Evolutionary conservation across 768 basidiomycete genomes (phyloP).

Genomic region (Harrya chromipes): DNA sequence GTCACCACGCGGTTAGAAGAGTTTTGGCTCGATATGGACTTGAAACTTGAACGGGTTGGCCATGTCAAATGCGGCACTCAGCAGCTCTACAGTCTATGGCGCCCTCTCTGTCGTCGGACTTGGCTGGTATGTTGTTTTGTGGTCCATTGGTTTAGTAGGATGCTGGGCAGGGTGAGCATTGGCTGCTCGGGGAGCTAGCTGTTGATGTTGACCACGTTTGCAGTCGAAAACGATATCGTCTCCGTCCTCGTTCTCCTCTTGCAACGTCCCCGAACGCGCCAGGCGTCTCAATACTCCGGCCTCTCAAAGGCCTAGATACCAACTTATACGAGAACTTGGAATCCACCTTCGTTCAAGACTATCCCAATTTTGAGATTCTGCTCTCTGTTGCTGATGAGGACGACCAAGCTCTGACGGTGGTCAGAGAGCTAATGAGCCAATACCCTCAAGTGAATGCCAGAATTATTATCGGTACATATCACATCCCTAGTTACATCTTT

Average conservation of each 20-base stretch:
- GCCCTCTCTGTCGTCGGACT: constrained; percentile 41
- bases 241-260: constrained; percentile 60
- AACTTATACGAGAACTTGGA: constrained; percentile 97
- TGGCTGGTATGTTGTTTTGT: constrained; percentile 60
- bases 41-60: background rate
- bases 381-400: constrained; percentile 86
- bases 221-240: constrained; percentile 76
- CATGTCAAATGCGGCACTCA: constrained; percentile 16
- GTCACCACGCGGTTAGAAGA: background rate
- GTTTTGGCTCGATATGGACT: background rate
- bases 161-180: constrained; percentile 63
- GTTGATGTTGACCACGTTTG: constrained; percentile 1
- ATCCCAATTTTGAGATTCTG: constrained; percentile 87
- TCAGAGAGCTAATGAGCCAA: constrained; percentile 69
- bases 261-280: constrained; percentile 57
- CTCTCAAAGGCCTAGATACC: constrained; percentile 90
- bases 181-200: background rate
- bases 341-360: constrained; percentile 88
- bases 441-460: constrained; percentile 74
- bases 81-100: constrained; percentile 4
- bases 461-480: constrained; percentile 68
- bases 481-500: background rate
- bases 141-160: constrained; percentile 66
- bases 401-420: constrained; percentile 87
- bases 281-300: constrained; percentile 92